Evolutionary conservation across 176 grass and related monocot genomes (phyloP).

Genomic region (Alopecurus myosuroides): DNA sequence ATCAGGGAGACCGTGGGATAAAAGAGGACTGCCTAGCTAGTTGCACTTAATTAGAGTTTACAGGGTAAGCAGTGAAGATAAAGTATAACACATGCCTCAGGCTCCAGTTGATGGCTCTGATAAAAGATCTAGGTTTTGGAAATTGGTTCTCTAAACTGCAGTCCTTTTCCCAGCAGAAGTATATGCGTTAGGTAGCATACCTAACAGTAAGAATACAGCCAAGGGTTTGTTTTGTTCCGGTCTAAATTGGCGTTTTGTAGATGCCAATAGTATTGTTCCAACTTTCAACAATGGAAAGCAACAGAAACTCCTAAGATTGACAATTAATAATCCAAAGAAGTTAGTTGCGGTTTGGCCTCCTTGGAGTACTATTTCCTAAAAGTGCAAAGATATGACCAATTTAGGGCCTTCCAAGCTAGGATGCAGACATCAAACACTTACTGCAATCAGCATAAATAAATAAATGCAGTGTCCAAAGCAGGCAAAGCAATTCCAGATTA

Average conservation of each 20-base stretch:
- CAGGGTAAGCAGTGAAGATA: not conserved
- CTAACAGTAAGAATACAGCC: slow-evolving; percentile 26
- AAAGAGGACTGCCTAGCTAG: not conserved
- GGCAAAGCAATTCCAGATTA: not conserved
- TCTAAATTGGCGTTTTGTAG: slow-evolving; percentile 25
- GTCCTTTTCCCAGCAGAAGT: slow-evolving; percentile 7
- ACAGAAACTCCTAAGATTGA: not conserved
- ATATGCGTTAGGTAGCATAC: slow-evolving; percentile 33
- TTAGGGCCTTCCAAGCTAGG: not conserved
- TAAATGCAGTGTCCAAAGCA: not conserved
- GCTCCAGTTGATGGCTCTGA: not conserved
- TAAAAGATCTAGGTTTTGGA: not conserved
- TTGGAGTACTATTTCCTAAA: not conserved
- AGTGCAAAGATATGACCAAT: not conserved
- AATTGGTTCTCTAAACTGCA: slow-evolving; percentile 5
- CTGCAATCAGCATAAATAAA: not conserved
- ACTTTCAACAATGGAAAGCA: not conserved
- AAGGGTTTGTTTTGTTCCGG: not conserved
- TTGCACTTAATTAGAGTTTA: not conserved
- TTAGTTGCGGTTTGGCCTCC: slow-evolving; percentile 5
- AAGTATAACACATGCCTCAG: not conserved
- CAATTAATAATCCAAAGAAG: not conserved
- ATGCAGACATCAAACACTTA: not conserved
- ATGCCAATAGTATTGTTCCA: slow-evolving; percentile 12
- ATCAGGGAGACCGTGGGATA: not conserved